Percentiles rank a stretch among this genome's conserved stretches.
Evolutionary conservation across 441 rosid species (phyloP).

Genomic region (Dalechampia spathulata): DNA sequence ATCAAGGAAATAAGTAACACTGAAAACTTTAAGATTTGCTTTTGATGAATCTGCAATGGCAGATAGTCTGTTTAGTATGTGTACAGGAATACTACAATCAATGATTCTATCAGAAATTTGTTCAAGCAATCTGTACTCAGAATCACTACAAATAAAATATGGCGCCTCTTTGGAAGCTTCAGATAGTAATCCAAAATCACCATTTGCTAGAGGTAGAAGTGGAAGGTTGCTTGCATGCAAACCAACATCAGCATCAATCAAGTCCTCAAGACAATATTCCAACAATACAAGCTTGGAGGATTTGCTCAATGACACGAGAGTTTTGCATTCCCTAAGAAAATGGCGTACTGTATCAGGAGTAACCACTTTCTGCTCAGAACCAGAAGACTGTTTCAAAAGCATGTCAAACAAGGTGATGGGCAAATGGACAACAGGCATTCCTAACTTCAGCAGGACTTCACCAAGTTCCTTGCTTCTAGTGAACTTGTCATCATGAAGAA

Average conservation of each 20-base stretch:
- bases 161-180: slow-evolving; percentile 48
- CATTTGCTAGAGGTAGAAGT: slow-evolving; percentile 88
- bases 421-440: slow-evolving; percentile 84
- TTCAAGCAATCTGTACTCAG: slow-evolving; percentile 69
- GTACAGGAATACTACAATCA: slow-evolving; percentile 60
- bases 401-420: slow-evolving; percentile 60
- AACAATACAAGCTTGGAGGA: slow-evolving; percentile 64
- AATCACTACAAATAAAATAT: slow-evolving; percentile 68
- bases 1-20: slow-evolving; percentile 47
- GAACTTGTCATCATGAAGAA: slow-evolving; percentile 80
- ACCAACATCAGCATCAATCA: slow-evolving; percentile 77
- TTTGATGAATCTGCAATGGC: slow-evolving; percentile 65
- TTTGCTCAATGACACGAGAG: slow-evolving; percentile 46
- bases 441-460: slow-evolving; percentile 68
- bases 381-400: slow-evolving; percentile 63
- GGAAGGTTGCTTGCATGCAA: slow-evolving; percentile 53
- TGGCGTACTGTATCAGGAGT: slow-evolving; percentile 80
- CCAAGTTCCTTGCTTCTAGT: slow-evolving; percentile 69
- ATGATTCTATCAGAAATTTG: slow-evolving; percentile 62
- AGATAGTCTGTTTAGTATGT: slow-evolving; percentile 55
- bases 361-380: slow-evolving; percentile 76
- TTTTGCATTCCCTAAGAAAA: slow-evolving; percentile 60
- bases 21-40: slow-evolving; percentile 58
- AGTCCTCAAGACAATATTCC: slow-evolving; percentile 97
- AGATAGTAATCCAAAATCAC: slow-evolving; percentile 67